A percentile compares a stretch with the other conserved stretches of the same genome.
Evolutionary conservation across 306 rosid species (phyloP).

Genomic region (Pterocarpus santalinus): DNA sequence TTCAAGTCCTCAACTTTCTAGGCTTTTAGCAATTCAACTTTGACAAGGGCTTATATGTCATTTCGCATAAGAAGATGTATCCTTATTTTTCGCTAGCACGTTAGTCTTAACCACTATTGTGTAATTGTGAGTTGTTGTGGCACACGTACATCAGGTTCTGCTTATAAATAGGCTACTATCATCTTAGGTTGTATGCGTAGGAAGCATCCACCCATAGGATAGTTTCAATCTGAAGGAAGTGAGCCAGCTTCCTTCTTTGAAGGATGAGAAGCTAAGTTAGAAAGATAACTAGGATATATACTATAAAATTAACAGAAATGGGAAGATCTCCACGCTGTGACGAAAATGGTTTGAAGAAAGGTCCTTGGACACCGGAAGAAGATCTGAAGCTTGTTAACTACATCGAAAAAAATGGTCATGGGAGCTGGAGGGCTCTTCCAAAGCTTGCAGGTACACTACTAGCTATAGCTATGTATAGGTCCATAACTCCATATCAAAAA

Average conservation of each 20-base stretch:
- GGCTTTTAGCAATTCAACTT: too few species aligned
- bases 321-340: slow-evolving; percentile 53
- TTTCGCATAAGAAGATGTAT: too few species aligned
- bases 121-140: too few species aligned
- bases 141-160: slow-evolving; percentile 17
- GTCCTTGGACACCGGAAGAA: slow-evolving; percentile 58
- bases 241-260: slow-evolving; percentile 15
- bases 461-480: too few species aligned
- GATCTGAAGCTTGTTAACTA: slow-evolving; percentile 44
- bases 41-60: too few species aligned
- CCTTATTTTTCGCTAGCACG: too few species aligned
- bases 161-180: slow-evolving; percentile 41
- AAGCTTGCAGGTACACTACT: slow-evolving; percentile 50
- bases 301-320: slow-evolving; percentile 21
- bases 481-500: too few species aligned
- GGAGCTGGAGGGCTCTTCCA: slow-evolving; percentile 54
- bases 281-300: neutral
- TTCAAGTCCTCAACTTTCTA: too few species aligned
- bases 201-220: slow-evolving; percentile 17
- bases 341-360: slow-evolving; percentile 53
- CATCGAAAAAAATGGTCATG: slow-evolving; percentile 50
- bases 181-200: slow-evolving; percentile 21
- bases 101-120: too few species aligned
- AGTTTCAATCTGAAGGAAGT: slow-evolving; percentile 2
- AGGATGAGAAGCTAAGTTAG: neutral